phyloP scores from a whole-genome alignment of 495 filamentous ascomycete species.

The Xylaria grammica region DNA sequence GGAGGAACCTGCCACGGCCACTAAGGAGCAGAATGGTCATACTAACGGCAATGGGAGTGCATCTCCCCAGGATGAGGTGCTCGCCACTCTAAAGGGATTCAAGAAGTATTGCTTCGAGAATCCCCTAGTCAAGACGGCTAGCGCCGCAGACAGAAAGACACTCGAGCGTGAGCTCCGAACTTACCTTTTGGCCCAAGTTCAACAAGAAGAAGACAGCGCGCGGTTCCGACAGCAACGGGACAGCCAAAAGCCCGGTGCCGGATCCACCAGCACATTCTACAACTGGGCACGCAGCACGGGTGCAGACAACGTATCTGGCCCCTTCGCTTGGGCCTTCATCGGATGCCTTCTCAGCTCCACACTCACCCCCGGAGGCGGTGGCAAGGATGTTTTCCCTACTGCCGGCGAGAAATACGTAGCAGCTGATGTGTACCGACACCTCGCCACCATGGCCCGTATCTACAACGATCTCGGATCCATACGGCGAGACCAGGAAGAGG shows the following conservation, averaged over 20 bases:
- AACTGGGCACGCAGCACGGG: constrained; percentile 45
- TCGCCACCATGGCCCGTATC: constrained; percentile 45
- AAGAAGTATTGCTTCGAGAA: constrained; percentile 25
- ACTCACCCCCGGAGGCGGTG: constrained; percentile 13
- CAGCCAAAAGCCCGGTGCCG: neutral
- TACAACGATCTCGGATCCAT: constrained; percentile 49
- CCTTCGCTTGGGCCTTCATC: constrained; percentile 45
- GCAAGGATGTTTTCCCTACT: constrained; percentile 23
- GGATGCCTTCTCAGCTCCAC: constrained; percentile 37
- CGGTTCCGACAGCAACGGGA: constrained; percentile 18
- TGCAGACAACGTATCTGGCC: constrained; percentile 42
- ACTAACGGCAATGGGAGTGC: constrained; percentile 11
- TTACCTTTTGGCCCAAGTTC: constrained; percentile 37
- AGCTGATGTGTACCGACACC: constrained; percentile 37
- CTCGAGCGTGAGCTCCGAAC: constrained; percentile 27
- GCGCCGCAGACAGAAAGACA: neutral
- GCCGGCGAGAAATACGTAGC: constrained; percentile 39
- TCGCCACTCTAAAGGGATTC: constrained; percentile 17
- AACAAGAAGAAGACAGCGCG: constrained; percentile 33
- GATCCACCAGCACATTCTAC: constrained; percentile 21
- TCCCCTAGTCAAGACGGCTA: constrained; percentile 7
- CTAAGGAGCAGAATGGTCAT: constrained; percentile 14
- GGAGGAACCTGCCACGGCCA: neutral
- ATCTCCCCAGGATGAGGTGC: constrained; percentile 8
- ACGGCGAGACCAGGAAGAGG: constrained; percentile 40